Conservation (phyloP, 305 asterid genomes). For the Monarda citriodora region DNA sequence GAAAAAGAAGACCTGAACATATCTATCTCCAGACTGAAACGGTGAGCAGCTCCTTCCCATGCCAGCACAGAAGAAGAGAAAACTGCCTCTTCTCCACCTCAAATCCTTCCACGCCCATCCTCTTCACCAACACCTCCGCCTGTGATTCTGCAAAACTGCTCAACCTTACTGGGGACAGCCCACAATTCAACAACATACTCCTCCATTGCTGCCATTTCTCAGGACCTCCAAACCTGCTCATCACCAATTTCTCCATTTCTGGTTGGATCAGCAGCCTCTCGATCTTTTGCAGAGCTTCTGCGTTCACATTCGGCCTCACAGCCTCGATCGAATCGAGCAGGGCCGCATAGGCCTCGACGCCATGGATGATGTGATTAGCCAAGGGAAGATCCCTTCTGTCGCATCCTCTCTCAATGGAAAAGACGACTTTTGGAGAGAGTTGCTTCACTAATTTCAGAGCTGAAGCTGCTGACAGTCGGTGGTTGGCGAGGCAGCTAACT, state of each 20-base stretch:
- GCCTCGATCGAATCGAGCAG: conserved; percentile 63
- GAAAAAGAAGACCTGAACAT: conserved; percentile 24
- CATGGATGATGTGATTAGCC: conserved; percentile 41
- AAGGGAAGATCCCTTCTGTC: conserved; percentile 48
- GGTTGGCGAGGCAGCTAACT: conserved; percentile 25
- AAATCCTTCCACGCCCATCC: conserved; percentile 49
- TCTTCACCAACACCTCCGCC: conserved; percentile 51
- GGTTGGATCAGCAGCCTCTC: conserved; percentile 57
- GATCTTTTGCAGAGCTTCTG: conserved; percentile 38
- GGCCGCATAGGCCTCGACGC: conserved; percentile 37
- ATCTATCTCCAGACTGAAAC: conserved; percentile 56
- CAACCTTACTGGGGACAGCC: conserved; percentile 41
- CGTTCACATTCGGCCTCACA: conserved; percentile 21
- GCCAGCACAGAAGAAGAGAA: conserved; percentile 58
- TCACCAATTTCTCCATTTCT: conserved; percentile 37
- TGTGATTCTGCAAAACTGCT: conserved; percentile 52
- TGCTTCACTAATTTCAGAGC: conserved; percentile 50
- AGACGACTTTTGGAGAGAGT: conserved; percentile 48
- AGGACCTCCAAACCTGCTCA: conserved; percentile 27
- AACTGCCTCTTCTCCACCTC: conserved; percentile 55
- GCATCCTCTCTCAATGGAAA: conserved; percentile 48
- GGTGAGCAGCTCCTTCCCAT: conserved; percentile 48
- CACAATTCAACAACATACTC: conserved; percentile 37
- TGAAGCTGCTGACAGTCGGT: conserved; percentile 29
- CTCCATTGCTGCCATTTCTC: conserved; percentile 51